Evolutionary conservation across 805 yeast genomes (phyloP).

Genomic region (Suhomyces sp.): DNA sequence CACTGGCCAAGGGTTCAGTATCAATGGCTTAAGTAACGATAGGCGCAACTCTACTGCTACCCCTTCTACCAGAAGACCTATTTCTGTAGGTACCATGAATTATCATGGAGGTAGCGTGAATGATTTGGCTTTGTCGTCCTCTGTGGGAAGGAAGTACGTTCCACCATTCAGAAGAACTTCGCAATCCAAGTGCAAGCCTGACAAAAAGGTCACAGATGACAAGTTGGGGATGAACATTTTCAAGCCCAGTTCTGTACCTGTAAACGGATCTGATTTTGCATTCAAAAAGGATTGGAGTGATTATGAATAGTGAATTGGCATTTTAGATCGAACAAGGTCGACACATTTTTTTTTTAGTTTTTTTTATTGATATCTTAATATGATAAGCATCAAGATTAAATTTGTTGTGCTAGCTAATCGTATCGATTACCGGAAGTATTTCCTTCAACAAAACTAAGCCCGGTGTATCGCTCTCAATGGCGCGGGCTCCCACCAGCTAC

Average conservation of each 20-base stretch:
- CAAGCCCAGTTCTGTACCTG: slow-evolving; percentile 23
- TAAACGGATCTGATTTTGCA: slow-evolving; percentile 16
- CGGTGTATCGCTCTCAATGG: too few species aligned
- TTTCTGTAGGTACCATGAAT: slow-evolving; percentile 1
- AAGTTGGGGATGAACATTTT: slow-evolving; percentile 7
- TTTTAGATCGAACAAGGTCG: background rate
- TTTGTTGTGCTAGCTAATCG: too few species aligned
- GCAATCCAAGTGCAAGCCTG: slow-evolving; percentile 12
- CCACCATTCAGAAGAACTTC: slow-evolving; percentile 71
- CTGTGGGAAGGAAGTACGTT: slow-evolving; percentile 54
- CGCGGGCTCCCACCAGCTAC: too few species aligned
- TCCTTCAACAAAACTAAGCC: too few species aligned
- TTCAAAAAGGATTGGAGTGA: slow-evolving; percentile 28
- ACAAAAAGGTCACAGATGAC: slow-evolving; percentile 4
- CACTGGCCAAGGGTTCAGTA: background rate
- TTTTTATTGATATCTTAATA: background rate
- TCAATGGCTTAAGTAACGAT: background rate
- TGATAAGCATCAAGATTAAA: background rate
- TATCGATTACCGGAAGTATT: too few species aligned
- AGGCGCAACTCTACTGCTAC: slow-evolving; percentile 7
- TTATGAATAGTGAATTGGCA: slow-evolving; percentile 15
- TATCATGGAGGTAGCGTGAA: background rate
- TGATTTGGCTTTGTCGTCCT: slow-evolving; percentile 9
- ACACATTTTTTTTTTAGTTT: background rate
- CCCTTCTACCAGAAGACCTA: slow-evolving; percentile 2